These are phyloP conservation scores for Daldinia caldariorum DNA, from an alignment of 495 filamentous ascomycete species.

Conservation along the genomic window DNA sequence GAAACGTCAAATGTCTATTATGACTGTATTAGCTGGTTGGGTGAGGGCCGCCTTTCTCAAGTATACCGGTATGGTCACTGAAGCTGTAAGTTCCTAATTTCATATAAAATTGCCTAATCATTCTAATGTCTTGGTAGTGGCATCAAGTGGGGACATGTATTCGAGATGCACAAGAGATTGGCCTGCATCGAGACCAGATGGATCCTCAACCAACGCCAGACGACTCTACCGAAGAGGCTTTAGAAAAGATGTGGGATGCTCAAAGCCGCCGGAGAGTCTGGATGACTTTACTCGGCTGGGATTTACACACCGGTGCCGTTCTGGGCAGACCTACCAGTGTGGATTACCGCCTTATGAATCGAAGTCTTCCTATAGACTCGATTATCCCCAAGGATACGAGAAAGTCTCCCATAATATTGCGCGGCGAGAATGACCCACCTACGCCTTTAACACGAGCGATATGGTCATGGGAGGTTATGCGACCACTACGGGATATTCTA, in stretches of 20 bases:
- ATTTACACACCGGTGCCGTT: conserved; percentile 67
- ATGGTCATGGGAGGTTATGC: conserved; percentile 50
- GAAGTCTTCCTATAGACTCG: conserved; percentile 54
- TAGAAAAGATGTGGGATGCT: conserved; percentile 63
- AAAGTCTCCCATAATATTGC: conserved; percentile 48
- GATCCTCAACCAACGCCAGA: conserved; percentile 52
- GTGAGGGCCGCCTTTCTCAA: conserved; percentile 60
- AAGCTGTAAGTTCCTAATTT: conserved; percentile 50
- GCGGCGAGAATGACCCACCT: conserved; percentile 53
- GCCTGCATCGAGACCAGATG: conserved; percentile 62
- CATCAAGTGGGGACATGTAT: conserved; percentile 67
- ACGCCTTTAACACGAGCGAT: conserved; percentile 55
- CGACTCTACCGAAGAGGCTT: conserved; percentile 53
- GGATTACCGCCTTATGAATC: conserved; percentile 54
- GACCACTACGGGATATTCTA: conserved; percentile 50
- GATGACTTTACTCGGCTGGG: conserved; percentile 67
- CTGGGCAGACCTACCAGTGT: conserved; percentile 67
- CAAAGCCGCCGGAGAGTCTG: conserved; percentile 64
- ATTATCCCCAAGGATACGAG: conserved; percentile 47
- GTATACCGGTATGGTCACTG: conserved; percentile 60
- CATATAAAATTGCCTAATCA: background rate
- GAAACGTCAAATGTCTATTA: conserved; percentile 63
- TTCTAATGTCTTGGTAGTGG: conserved; percentile 57
- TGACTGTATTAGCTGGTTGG: conserved; percentile 67
- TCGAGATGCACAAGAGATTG: conserved; percentile 71